Conservation (phyloP, 2,329 filamentous ascomycete species). For the Coniella vitis region DNA sequence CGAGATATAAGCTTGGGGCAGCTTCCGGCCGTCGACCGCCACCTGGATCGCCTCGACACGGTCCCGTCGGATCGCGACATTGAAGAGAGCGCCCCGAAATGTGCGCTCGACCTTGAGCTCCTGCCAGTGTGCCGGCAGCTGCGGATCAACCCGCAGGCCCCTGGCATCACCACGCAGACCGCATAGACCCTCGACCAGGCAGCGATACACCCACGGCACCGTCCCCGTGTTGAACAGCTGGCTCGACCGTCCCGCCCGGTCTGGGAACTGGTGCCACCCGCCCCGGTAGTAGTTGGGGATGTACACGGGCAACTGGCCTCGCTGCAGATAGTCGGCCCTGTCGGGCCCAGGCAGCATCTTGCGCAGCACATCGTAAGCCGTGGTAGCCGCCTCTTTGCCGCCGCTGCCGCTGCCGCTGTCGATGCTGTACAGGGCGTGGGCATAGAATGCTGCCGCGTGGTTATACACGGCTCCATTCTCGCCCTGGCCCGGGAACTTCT, state of each 20-base stretch:
- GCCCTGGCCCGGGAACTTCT: constrained; percentile 51
- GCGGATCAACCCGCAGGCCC: constrained; percentile 40
- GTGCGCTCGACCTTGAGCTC: constrained; percentile 37
- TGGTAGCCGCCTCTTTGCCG: constrained; percentile 30
- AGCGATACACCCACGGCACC: constrained; percentile 49
- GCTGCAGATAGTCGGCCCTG: constrained; percentile 42
- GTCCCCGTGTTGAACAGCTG: constrained; percentile 54
- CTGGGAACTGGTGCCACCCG: constrained; percentile 38
- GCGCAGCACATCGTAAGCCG: constrained; percentile 43
- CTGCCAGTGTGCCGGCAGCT: constrained; percentile 44
- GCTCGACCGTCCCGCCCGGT: constrained; percentile 48
- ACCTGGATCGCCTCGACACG: constrained; percentile 35
- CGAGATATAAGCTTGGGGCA: constrained; percentile 35
- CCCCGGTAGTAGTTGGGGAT: constrained; percentile 55
- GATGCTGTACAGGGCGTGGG: constrained; percentile 45
- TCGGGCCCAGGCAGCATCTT: constrained; percentile 48
- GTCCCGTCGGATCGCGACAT: constrained; percentile 35
- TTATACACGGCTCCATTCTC: constrained; percentile 54
- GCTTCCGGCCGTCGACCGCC: constrained; percentile 27
- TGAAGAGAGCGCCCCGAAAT: constrained; percentile 46
- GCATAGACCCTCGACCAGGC: constrained; percentile 48
- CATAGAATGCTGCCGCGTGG: constrained; percentile 49
- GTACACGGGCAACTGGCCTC: constrained; percentile 50
- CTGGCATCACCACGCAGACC: constrained; percentile 42
- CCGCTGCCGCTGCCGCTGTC: constrained; percentile 19